Base-by-base conservation (phyloP, 768 basidiomycete genomes). In the Cystoderma amianthinum region DNA sequence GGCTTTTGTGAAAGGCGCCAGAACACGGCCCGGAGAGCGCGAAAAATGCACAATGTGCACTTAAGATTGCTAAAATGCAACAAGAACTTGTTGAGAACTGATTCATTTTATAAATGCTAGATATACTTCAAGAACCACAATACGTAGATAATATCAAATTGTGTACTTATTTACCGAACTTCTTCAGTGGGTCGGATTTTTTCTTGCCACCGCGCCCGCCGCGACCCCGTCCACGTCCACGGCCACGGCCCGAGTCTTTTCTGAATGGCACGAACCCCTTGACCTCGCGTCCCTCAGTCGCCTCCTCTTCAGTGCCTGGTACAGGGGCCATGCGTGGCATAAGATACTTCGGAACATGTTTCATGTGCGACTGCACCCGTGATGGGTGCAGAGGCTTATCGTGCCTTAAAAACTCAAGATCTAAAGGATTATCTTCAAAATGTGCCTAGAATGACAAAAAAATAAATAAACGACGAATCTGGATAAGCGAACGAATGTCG, bases 361-460 rank as follows among this genome's bases (percentile, higher is more conserved):
- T 97, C 81, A 98, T 88, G 58, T 98, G 94, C 1, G 91, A 65
- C 57, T 96, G 94, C 9, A 94, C 71, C 35, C 93, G 74, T 19
- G 85, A 83, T 0, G 94, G 92, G 52, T 95, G 90, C 3, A 97
- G 68, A 4, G 94, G 87, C 50, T 92, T 91, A 62, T 99, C 96
- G 61, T 98, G 96, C 2, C 90, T 80, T 34, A 97, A 68, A 56
- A 81, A 96, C 42, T 93, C 90, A 9, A 97, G 72, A 56, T 97
- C 94, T 5, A 89, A 69, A 1, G 95, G 95, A 56, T 98, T 93
- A 55, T 97, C 93, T 55, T 97, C 93, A 48, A 99, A 97, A 61
- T 98, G 95, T 4, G 93, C 91, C 94, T 97, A 2, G 16, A 32
- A n/a, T n/a, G n/a, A n/a, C n/a, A n/a, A n/a, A n/a, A n/a, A n/a